Evolutionary conservation across 768 basidiomycete genomes (phyloP).

Genomic region (Tricholoma sp.): DNA sequence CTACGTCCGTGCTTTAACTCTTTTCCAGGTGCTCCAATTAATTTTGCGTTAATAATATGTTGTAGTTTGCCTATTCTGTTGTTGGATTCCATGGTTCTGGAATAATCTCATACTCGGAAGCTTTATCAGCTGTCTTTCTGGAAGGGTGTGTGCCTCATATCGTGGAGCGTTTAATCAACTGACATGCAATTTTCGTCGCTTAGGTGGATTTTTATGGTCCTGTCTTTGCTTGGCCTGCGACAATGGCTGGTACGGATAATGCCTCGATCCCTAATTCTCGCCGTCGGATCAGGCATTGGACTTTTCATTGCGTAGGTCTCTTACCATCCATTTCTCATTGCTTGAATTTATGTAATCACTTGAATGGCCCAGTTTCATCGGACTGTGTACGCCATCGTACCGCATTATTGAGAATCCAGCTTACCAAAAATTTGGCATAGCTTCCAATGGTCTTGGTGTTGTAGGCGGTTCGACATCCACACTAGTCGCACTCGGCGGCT

Average conservation of each 20-base stretch:
- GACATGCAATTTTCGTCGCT: neutral
- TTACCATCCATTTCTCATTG: neutral
- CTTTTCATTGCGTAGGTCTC: conserved; percentile 73
- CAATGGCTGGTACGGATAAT: conserved; percentile 89
- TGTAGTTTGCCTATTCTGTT: conserved; percentile 80
- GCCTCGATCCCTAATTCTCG: conserved; percentile 80
- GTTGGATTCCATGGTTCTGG: conserved; percentile 81
- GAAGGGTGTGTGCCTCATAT: conserved; percentile 56
- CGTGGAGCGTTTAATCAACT: neutral
- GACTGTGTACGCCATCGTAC: conserved; percentile 45
- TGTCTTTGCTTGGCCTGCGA: conserved; percentile 29
- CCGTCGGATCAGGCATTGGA: conserved; percentile 84
- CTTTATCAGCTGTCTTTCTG: conserved; percentile 79
- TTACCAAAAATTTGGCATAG: conserved; percentile 27
- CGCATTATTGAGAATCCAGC: neutral
- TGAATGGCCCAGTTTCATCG: conserved; percentile 53
- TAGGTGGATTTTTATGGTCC: too few relatives aligned
- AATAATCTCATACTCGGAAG: conserved; percentile 70
- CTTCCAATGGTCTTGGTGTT: conserved; percentile 62
- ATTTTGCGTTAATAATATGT: neutral
- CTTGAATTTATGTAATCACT: conserved; percentile 6
- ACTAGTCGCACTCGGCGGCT: conserved; percentile 74
- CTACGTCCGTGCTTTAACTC: conserved; percentile 46
- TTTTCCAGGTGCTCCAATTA: neutral
- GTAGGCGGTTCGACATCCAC: conserved; percentile 70